Evolutionary conservation across 495 filamentous ascomycete genomes (phyloP), one percentile per base, ranked within the genome.

Genomic region (Hypoxylon fragiforme): DNA sequence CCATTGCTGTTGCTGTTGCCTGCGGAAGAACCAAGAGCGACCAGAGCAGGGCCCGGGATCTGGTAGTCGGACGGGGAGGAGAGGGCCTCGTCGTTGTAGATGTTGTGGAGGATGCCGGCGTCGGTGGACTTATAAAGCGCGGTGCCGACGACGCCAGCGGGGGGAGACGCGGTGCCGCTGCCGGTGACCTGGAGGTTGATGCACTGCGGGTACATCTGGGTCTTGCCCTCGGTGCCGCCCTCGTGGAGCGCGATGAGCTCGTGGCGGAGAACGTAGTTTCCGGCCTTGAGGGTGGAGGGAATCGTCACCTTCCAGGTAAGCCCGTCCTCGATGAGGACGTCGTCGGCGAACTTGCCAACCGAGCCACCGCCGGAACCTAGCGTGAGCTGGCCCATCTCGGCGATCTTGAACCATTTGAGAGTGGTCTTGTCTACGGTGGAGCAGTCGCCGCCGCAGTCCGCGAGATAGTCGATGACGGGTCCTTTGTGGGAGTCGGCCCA

Each of bases 181-280:
- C 85, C 83, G 21, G 79, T 79, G 46, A 90, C 70, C 62, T 82
- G 74, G 47, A 89, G 62, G 75, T 88, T 89, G 62, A 87, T 64
- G 66, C 86, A 90, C 49, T 67, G 67, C 6, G 85, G 86, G 67
- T 89, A 90, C 71, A 79, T 80, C 73, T 90, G 86, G 3, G 86
- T 83, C 15, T 81, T 79, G 53, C 79, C 68, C n/a, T 62, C 61
- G 8, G 67, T 64, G 6, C 63, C 73, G 14, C 82, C 84, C 7
- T 73, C 74, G 71, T 89, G 85, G 12, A 89, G 79, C 12, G 80
- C 85, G 49, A 89, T 86, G 54, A 89, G 81, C 65, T 90, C 86
- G 62, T 87, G 82, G 20, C 86, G 83, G 37, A 89, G 67, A 43
- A 90, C 80, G 51, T 87, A 90, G 73, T 82, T 81, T 20, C 85